Percentiles rank a stretch among this genome's conserved stretches.
phyloP scores from a whole-genome alignment of 441 rosid genomes.

The Pelargonium fulgidum region DNA sequence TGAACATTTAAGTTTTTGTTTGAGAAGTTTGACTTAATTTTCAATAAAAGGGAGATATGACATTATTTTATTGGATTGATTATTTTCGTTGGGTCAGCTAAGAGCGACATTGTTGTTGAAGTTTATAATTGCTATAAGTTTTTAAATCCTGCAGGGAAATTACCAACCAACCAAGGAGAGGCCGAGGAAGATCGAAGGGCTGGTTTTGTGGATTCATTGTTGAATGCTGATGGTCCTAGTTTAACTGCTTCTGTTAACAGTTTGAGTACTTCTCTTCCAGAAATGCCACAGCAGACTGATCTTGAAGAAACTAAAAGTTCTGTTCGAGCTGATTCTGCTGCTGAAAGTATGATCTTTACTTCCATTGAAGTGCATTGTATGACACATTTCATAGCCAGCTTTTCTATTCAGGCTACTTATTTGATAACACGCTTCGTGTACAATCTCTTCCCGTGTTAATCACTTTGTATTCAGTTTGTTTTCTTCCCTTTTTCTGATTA shows the following conservation, averaged over 20 bases:
- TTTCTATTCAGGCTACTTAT: constrained; percentile 1
- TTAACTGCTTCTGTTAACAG: constrained; percentile 23
- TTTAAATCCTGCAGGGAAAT: constrained; percentile 42
- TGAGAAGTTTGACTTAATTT: neutral
- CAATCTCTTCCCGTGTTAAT: neutral
- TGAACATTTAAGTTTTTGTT: constrained; percentile 6
- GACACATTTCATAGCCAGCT: constrained; percentile 10
- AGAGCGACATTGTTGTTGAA: constrained; percentile 11
- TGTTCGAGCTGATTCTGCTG: constrained; percentile 27
- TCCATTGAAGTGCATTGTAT: constrained; percentile 11
- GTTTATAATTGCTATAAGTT: constrained; percentile 15
- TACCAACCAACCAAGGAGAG: constrained; percentile 38
- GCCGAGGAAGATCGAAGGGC: constrained; percentile 60
- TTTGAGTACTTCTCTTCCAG: constrained; percentile 25
- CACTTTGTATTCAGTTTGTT: constrained; percentile 3
- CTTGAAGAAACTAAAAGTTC: constrained; percentile 31
- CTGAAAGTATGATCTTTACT: constrained; percentile 40
- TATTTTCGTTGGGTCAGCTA: neutral
- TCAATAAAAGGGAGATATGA: neutral
- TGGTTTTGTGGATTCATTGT: constrained; percentile 66
- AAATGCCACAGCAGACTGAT: constrained; percentile 24
- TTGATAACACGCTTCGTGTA: constrained; percentile 2
- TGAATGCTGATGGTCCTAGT: constrained; percentile 40
- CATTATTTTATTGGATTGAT: neutral
- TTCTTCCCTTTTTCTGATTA: neutral